Conservation (phyloP, 2,329 filamentous ascomycete genomes). For the Colletotrichum scovillei region DNA sequence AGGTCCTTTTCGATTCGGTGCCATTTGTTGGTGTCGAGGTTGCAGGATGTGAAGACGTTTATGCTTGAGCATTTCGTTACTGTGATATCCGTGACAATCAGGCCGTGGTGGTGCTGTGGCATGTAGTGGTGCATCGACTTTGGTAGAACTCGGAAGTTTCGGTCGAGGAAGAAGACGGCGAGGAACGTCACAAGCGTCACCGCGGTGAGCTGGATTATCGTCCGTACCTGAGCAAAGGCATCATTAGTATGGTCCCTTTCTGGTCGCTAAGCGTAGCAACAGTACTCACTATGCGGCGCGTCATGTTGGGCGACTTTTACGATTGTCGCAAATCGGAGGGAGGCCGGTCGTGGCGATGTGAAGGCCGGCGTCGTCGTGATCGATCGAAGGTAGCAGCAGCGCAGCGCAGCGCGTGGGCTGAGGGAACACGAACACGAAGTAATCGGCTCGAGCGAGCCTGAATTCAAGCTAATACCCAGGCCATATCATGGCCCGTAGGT, state of each 20-base stretch:
- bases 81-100: constrained; percentile 87
- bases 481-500: constrained; percentile 33
- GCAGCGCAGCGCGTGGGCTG: background rate
- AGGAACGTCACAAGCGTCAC: constrained; percentile 75
- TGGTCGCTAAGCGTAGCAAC: background rate
- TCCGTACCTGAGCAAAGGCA: constrained; percentile 62
- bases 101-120: constrained; percentile 85
- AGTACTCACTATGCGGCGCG: constrained; percentile 38
- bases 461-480: constrained; percentile 27
- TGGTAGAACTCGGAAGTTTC: constrained; percentile 87
- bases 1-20: constrained; percentile 86
- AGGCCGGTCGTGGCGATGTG: background rate
- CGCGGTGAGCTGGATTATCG: constrained; percentile 79
- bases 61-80: constrained; percentile 80
- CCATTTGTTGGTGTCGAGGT: constrained; percentile 78
- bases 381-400: background rate
- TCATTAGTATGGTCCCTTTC: background rate
- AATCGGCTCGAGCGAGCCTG: constrained; percentile 34
- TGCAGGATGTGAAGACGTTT: constrained; percentile 81
- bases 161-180: constrained; percentile 85
- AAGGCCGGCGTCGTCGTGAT: background rate
- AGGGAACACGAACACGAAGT: constrained; percentile 24
- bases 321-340: constrained; percentile 13
- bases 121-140: constrained; percentile 87
- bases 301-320: constrained; percentile 35